phyloP scores from a whole-genome alignment of 495 filamentous ascomycete genomes.

The Penicillium roqueforti region DNA sequence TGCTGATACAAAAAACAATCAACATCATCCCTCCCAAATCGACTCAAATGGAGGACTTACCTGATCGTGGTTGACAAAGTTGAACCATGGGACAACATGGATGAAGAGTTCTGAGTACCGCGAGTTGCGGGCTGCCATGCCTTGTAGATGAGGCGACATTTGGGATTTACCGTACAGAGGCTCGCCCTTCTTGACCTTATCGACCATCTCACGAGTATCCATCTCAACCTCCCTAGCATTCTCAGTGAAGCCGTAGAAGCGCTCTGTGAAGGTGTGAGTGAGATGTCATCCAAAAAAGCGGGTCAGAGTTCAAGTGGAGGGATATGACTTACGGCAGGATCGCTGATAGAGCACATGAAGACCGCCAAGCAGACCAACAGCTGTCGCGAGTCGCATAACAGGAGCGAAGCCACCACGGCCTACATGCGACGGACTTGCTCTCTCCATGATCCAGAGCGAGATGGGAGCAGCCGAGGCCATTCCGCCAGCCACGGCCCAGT shows the following conservation, averaged over 20 bases:
- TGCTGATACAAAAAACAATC: constrained; percentile 52
- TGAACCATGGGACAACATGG: constrained; percentile 89
- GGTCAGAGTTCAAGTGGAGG: background rate
- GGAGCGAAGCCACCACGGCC: constrained; percentile 74
- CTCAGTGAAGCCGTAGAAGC: constrained; percentile 92
- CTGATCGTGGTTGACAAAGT: constrained; percentile 93
- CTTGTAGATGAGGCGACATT: constrained; percentile 83
- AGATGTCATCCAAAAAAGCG: background rate
- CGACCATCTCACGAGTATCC: constrained; percentile 98
- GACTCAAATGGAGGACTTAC: constrained; percentile 31
- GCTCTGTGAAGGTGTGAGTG: constrained; percentile 37
- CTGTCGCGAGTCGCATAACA: constrained; percentile 71
- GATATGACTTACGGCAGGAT: constrained; percentile 54
- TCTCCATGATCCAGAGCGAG: constrained; percentile 73
- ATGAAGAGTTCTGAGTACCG: constrained; percentile 80
- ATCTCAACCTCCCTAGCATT: constrained; percentile 87
- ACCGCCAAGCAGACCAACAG: constrained; percentile 67
- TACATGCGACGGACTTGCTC: constrained; percentile 72
- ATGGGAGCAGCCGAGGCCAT: constrained; percentile 65
- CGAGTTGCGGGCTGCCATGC: constrained; percentile 87
- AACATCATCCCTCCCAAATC: background rate
- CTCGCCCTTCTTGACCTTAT: constrained; percentile 85
- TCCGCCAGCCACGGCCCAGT: constrained; percentile 68
- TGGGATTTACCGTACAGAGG: constrained; percentile 81
- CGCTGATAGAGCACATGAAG: constrained; percentile 76